Base-by-base conservation (phyloP, 2,329 filamentous ascomycete genomes). In the Biscogniauxia sp. region DNA sequence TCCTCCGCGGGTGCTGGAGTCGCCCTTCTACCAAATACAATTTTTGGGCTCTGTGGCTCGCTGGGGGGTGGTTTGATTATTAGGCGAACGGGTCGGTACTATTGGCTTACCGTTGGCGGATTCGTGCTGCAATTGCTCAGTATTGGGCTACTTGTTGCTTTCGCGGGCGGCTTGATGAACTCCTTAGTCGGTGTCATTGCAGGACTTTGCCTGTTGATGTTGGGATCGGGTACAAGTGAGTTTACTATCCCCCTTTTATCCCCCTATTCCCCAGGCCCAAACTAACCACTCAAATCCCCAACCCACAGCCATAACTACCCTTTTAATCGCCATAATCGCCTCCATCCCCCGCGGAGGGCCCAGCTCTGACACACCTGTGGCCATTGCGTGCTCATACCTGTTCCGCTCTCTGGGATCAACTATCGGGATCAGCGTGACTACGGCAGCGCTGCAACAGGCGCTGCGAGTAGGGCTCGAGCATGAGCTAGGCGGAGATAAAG, bases 391-490 rank as follows among this genome's bases (percentile, higher is more conserved):
- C 73, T 90, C 87, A 20, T 94, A 94, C 75, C 84, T 94, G 23
- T 94, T 94, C 79, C 87, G 91, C 49, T 89, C 88, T 1, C 79
- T 93, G 0, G 91, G 90, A n/a, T 81, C 91, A n/a, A 89, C 88
- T 6, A 78, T 93, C 59, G 91, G 90, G 11, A 80, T 93, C 58
- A 89, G 88, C n/a, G 77, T 91, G 60, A 84, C 84, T 55, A 86
- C 89, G 1, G 90, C 89, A 1, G 82, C 91, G 7, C 83, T 92
- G 53, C 92, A 94, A 71, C 86, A 90, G 69, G 80, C 82, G 2
- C 78, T 94, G 20, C 80, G 89, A 17, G 77, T 76, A 1, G 78
- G 83, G 53, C 78, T 94, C 3, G 77, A 79, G 1, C 69, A 73
- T 1, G 78, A 80, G 2, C 76, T 93, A 17, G 61, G 60, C 53